Evolutionary conservation across 2,329 filamentous ascomycete species (phyloP).

Genomic region (Cercospora sp.): DNA sequence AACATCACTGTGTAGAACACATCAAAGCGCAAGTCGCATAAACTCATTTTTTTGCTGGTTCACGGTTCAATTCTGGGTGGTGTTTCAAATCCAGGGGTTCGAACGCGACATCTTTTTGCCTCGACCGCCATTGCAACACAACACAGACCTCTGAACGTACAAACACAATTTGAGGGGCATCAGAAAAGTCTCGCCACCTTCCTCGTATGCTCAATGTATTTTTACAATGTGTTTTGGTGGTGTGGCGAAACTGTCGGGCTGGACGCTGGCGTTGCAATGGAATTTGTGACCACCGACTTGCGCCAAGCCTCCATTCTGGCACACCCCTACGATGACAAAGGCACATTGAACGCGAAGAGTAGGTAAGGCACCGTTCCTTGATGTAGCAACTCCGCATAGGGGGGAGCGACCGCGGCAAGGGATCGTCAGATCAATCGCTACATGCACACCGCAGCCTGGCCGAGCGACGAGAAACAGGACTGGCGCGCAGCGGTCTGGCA

Average conservation of each 20-base stretch:
- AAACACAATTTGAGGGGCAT: not conserved
- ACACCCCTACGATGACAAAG: not conserved
- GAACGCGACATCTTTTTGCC: constrained; percentile 1
- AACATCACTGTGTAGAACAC: not conserved
- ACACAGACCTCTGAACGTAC: not conserved
- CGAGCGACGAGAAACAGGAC: not conserved
- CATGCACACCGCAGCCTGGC: not conserved
- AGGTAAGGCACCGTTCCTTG: not conserved
- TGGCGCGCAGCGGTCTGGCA: not conserved
- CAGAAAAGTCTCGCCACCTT: not conserved
- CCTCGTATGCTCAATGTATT: not conserved
- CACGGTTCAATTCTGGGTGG: not conserved
- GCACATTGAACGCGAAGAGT: not conserved
- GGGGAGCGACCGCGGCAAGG: too few relatives aligned
- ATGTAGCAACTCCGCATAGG: not conserved
- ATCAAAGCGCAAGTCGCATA: not conserved
- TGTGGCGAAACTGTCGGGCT: not conserved
- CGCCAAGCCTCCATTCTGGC: not conserved
- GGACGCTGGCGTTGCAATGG: not conserved
- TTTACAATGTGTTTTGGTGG: not conserved
- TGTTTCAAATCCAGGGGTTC: constrained; percentile 1
- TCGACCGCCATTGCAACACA: not conserved
- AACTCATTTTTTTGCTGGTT: not conserved
- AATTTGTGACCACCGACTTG: not conserved
- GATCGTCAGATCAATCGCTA: not conserved